phyloP scores from a whole-genome alignment of 2,329 filamentous ascomycete species.

The Emericellopsis cladophorae region DNA sequence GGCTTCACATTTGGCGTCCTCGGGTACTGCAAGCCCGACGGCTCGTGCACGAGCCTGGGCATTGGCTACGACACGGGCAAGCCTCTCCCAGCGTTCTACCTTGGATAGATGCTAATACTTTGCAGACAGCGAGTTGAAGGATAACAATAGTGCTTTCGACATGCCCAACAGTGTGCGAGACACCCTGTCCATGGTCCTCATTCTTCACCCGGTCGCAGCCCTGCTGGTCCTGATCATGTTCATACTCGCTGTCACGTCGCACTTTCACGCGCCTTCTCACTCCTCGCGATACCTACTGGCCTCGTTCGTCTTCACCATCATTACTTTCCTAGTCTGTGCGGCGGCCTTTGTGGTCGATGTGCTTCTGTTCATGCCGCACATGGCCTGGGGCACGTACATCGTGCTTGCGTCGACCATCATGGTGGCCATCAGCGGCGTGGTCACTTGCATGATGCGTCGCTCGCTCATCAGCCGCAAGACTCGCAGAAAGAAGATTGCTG shows the following conservation, averaged over 20 bases:
- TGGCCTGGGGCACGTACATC: conserved; percentile 90
- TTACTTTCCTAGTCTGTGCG: conserved; percentile 72
- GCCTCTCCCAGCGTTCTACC: not conserved
- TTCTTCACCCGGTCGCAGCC: conserved; percentile 86
- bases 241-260: conserved; percentile 64
- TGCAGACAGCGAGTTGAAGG: not conserved
- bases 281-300: conserved; percentile 79
- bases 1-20: conserved; percentile 84
- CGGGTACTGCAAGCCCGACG: conserved; percentile 60
- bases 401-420: conserved; percentile 82
- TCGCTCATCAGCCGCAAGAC: conserved; percentile 86
- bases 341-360: conserved; percentile 90
- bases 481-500: conserved; percentile 79
- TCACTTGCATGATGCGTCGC: conserved; percentile 89
- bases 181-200: conserved; percentile 74
- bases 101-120: not conserved
- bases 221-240: conserved; percentile 78
- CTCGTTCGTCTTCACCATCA: conserved; percentile 74
- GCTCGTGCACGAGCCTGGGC: conserved; percentile 56
- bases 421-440: conserved; percentile 67
- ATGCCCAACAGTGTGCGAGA: conserved; percentile 38
- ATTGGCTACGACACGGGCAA: conserved; percentile 81
- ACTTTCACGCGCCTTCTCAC: conserved; percentile 79
- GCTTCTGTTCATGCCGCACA: conserved; percentile 83
- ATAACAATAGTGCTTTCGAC: conserved; percentile 34